These are phyloP conservation scores for Mycena citricolor DNA, from an alignment of 1,284 basidiomycete genomes.

Conservation along the genomic window DNA sequence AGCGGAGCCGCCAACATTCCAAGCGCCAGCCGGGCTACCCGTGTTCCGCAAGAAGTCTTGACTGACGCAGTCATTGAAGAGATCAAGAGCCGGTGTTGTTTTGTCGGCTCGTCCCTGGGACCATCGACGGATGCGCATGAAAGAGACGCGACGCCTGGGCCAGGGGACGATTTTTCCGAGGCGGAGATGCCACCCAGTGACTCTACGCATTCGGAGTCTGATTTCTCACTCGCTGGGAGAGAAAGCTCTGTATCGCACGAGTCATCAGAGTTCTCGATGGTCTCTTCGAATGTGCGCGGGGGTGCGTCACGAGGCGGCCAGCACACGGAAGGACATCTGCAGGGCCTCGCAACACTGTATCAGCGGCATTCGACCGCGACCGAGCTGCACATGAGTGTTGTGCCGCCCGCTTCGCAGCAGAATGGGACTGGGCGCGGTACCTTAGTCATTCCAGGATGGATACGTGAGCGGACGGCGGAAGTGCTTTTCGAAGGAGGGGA, in stretches of 20 bases:
- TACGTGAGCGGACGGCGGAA: slow-evolving; percentile 88
- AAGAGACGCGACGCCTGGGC: slow-evolving; percentile 41
- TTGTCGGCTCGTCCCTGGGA: slow-evolving; percentile 62
- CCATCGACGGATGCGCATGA: slow-evolving; percentile 35
- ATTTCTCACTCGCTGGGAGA: slow-evolving; percentile 50
- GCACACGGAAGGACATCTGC: slow-evolving; percentile 61
- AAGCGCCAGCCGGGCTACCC: slow-evolving; percentile 57
- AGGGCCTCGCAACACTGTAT: slow-evolving; percentile 68
- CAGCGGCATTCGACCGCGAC: slow-evolving; percentile 72
- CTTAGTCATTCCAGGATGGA: slow-evolving; percentile 90
- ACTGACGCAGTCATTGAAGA: slow-evolving; percentile 77
- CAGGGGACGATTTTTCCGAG: slow-evolving; percentile 35
- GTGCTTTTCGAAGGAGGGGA: slow-evolving; percentile 90
- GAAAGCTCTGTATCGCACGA: slow-evolving; percentile 50
- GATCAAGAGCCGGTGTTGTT: slow-evolving; percentile 80
- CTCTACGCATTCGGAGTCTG: slow-evolving; percentile 60
- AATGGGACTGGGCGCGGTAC: slow-evolving; percentile 73
- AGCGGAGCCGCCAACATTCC: slow-evolving; percentile 62
- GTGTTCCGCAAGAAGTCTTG: slow-evolving; percentile 73
- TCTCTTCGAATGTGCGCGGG: slow-evolving; percentile 44
- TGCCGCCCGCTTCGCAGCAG: slow-evolving; percentile 63
- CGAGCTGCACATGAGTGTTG: slow-evolving; percentile 63
- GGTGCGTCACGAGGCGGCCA: slow-evolving; percentile 33
- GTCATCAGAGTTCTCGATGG: slow-evolving; percentile 52
- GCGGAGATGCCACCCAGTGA: slow-evolving; percentile 39